Conservation (phyloP, 352 stramenopile species). For the Phytophthora sojae region DNA sequence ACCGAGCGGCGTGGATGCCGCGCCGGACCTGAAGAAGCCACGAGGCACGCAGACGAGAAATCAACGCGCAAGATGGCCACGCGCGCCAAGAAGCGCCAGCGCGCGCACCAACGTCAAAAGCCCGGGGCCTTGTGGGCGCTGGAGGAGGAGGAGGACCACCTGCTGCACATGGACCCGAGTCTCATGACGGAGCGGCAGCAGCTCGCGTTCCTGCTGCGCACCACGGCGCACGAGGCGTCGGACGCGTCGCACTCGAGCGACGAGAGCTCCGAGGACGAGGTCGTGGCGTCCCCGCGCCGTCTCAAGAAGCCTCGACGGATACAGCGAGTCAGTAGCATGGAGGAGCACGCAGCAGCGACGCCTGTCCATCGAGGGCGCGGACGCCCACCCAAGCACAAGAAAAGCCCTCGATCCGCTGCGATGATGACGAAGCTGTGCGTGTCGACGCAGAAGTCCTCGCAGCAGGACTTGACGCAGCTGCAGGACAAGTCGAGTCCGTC, state of each 20-base stretch:
- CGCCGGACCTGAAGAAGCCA: slow-evolving; percentile 13
- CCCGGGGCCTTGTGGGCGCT: slow-evolving; percentile 9
- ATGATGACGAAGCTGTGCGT: slow-evolving; percentile 18
- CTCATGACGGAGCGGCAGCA: slow-evolving; percentile 87
- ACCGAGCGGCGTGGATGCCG: slow-evolving; percentile 11
- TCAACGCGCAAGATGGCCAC: slow-evolving; percentile 21
- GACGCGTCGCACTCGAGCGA: slow-evolving; percentile 31
- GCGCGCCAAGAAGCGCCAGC: slow-evolving; percentile 27
- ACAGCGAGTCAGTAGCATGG: slow-evolving; percentile 4
- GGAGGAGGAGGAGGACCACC: slow-evolving; percentile 30
- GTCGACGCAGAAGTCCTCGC: slow-evolving; percentile 2
- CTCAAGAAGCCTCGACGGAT: slow-evolving; percentile 29
- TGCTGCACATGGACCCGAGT: slow-evolving; percentile 56
- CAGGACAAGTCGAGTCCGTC: slow-evolving; percentile 47
- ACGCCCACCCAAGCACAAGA: slow-evolving; percentile 35
- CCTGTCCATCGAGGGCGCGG: slow-evolving; percentile 28
- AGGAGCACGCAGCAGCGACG: slow-evolving; percentile 4
- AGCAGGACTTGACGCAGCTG: neutral
- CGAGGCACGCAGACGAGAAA: slow-evolving; percentile 13
- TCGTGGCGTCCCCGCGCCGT: slow-evolving; percentile 5
- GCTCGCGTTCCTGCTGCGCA: slow-evolving; percentile 76
- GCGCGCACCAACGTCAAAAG: slow-evolving; percentile 22
- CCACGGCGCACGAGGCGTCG: slow-evolving; percentile 66
- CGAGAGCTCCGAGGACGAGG: slow-evolving; percentile 42
- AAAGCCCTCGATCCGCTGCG: slow-evolving; percentile 16